These are phyloP conservation scores for Yamadazyma membranifaciens DNA, from an alignment of 1,139 yeast genomes.

Conservation along the genomic window DNA sequence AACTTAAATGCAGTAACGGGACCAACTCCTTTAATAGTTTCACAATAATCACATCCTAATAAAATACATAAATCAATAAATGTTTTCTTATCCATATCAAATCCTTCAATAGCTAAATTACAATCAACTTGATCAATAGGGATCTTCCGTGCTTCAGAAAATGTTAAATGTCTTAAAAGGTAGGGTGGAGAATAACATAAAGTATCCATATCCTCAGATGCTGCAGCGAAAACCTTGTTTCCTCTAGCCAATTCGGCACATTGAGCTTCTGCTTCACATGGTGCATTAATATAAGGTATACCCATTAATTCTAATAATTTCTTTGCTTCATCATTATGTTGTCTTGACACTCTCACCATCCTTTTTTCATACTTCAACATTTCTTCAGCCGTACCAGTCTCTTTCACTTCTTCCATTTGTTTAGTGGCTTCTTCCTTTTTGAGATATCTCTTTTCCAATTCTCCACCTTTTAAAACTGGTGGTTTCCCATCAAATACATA, in stretches of 20 bases:
- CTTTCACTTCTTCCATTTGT: constrained; percentile 69
- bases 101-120: constrained; percentile 66
- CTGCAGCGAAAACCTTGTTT: constrained; percentile 94
- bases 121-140: constrained; percentile 86
- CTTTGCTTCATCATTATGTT: constrained; percentile 94
- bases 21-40: constrained; percentile 91
- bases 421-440: constrained; percentile 82
- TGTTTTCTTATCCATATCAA: constrained; percentile 67
- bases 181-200: constrained; percentile 86
- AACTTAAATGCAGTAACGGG: constrained; percentile 91
- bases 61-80: constrained; percentile 90
- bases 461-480: constrained; percentile 89
- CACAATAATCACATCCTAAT: constrained; percentile 96
- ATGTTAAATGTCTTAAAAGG: constrained; percentile 83
- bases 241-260: constrained; percentile 89
- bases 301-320: constrained; percentile 83
- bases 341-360: constrained; percentile 81
- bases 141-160: constrained; percentile 88
- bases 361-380: constrained; percentile 78
- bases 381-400: constrained; percentile 78
- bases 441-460: constrained; percentile 78
- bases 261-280: constrained; percentile 98
- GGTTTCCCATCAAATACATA: constrained; percentile 98
- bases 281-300: constrained; percentile 88
- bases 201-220: constrained; percentile 99